Base-by-base conservation (phyloP, 495 filamentous ascomycete species). In the Bryoglossum gracile region DNA sequence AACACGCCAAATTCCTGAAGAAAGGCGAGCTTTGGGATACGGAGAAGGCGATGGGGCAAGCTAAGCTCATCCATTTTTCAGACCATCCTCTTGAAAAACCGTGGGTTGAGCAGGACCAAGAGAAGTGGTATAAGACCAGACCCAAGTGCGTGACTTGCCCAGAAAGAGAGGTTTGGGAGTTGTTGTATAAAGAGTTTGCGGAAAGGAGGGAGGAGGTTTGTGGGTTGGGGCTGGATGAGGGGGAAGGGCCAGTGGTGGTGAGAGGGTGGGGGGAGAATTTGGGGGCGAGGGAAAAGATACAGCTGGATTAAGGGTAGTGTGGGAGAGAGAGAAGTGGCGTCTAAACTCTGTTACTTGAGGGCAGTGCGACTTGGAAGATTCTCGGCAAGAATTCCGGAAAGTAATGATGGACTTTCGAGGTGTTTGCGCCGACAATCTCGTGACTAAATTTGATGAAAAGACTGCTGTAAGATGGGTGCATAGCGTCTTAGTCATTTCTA, bases 41-140 rank as follows among this genome's bases (percentile, higher is more conserved):
- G 0, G 71, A 80, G 10, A 70, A 62, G 35, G 74, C 76, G 23
- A 65, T 80, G 25, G 66, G 71, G 17, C 80, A 89, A 59, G 84
- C 83, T 8, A 89, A 83, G 55, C 74, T 87, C 11, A 73, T 92
- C 0, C 87, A 89, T 64, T 91, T 94, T 57, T 82, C 76, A 2
- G 87, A 92, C 57, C 86, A 81, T 79, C 87, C 87, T 3, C 54
- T 88, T 34, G 84, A 86, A 3, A 91, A 91, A 62, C 86, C 86
- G 0, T 89, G 85, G 85, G 63, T 86, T 16, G 72, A 28, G 23
- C 16, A 75, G 63, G 81, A 74, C 72, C 68, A 78, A 17, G 71
- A 76, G 26, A 62, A 71, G 11, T 54, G 73, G 47, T 57, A 84
- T 18, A 63, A 68, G 3, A 68, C 76, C 22, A 72, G 76, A 51